Evolutionary conservation across 2,329 filamentous ascomycete species (phyloP).

Genomic region (Epichloe aotearoae): DNA sequence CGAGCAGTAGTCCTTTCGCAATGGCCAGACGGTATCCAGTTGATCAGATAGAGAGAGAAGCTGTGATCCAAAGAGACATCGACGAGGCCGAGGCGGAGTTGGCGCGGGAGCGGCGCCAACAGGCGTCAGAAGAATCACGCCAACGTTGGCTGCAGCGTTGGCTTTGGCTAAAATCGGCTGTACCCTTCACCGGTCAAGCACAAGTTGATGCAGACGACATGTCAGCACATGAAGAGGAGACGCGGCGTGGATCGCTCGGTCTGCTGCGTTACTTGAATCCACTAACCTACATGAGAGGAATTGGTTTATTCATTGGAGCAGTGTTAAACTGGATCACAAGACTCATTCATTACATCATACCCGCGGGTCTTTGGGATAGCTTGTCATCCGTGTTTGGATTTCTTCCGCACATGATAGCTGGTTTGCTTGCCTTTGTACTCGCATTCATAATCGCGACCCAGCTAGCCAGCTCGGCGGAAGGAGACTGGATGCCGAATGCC

Average conservation of each 20-base stretch:
- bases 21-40: conserved; percentile 3
- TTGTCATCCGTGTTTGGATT: conserved; percentile 5
- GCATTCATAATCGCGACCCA: conserved; percentile 5
- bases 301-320: conserved; percentile 13
- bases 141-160: conserved; percentile 10
- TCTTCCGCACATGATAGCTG: conserved; percentile 4
- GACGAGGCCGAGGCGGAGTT: conserved; percentile 7
- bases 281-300: conserved; percentile 16
- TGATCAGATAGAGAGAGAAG: conserved; percentile 11
- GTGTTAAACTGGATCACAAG: conserved; percentile 10
- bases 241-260: conserved; percentile 3
- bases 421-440: conserved; percentile 3
- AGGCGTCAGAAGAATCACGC: conserved; percentile 2
- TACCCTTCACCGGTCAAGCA: conserved; percentile 1
- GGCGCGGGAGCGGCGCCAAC: conserved; percentile 1
- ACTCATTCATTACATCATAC: conserved; percentile 7
- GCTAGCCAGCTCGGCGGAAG: background rate
- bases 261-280: conserved; percentile 19
- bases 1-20: conserved; percentile 7
- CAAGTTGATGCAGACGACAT: background rate
- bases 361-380: conserved; percentile 4
- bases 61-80: conserved; percentile 12
- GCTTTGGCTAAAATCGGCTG: conserved; percentile 11
- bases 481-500: conserved; percentile 4
- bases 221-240: background rate